Evolutionary conservation across 176 grass and related monocot species (phyloP), one percentile per base, ranked within the genome.

Genomic region (Zea luxurians): DNA sequence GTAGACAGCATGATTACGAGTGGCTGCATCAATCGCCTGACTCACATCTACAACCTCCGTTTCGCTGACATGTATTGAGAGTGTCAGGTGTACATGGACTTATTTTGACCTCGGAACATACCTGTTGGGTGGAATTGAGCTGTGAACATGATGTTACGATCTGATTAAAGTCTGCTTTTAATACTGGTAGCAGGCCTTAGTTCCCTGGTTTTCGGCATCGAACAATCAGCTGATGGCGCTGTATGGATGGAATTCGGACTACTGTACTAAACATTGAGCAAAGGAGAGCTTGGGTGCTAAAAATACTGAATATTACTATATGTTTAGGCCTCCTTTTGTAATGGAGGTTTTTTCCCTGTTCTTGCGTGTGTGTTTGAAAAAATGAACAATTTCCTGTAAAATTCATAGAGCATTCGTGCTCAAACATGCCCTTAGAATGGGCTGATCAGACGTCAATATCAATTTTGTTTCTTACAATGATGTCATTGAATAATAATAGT

Each of bases 11-110:
- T 77, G 45, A 50, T 86, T 48, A 3, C 41, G 16, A 70, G 38
- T 63, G 80, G 88, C 57, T 34, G 36, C 6, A 12, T 79, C 59
- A 38, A 18, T 68, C 65, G 1, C 2, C 61, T 90, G 1, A 37
- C 40, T 42, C 71, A 17, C 17, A 47, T 76, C 50, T 90, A 83
- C 57, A 78, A 73, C 41, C 11, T 90, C 74, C 59, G 37, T 12
- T 49, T 70, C 4, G 34, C 55, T 64, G 70, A 74, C 8, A 11
- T 78, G 4, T 87, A 73, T 15, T 78, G 74, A 77, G 59, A 78
- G 53, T 34, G 36, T 18, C 7, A 15, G 10, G 13, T 43, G 3
- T 44, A 61, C 2, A 35, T 7, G 47, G 2, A 10, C 37, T 12
- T 10, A 3, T 42, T 66, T 82, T 12, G 37, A 43, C 16, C 38